Conservation (phyloP, 1,139 yeast genomes). For the Geotrichum citri-aurantii region DNA sequence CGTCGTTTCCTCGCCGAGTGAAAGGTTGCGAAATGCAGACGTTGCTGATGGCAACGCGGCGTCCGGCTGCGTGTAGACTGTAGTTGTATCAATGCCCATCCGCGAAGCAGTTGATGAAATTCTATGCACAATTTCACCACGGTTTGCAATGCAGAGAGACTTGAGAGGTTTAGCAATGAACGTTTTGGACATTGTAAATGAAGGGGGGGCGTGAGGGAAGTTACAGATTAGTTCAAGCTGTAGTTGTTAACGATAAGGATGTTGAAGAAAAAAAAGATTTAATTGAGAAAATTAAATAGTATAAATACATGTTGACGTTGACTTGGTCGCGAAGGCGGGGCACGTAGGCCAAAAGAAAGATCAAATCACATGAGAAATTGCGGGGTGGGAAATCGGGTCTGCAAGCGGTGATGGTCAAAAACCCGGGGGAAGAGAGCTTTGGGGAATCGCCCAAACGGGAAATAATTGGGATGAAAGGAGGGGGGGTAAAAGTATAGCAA, state of each 20-base stretch:
- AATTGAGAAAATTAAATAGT: not conserved
- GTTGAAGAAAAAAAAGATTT: not conserved
- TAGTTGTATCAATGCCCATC: constrained; percentile 39
- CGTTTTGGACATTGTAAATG: constrained; percentile 10
- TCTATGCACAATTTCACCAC: constrained; percentile 47
- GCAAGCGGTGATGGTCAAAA: not conserved
- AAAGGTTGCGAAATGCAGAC: constrained; percentile 35
- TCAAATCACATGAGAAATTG: not conserved
- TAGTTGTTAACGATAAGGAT: not conserved
- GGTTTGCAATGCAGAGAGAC: constrained; percentile 42
- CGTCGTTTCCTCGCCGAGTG: constrained; percentile 40
- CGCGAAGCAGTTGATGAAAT: constrained; percentile 40
- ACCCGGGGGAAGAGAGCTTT: not conserved
- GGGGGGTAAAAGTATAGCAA: not conserved
- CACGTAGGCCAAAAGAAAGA: not conserved
- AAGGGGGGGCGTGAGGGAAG: not conserved
- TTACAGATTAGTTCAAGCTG: not conserved
- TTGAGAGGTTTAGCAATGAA: constrained; percentile 28
- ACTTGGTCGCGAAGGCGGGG: not conserved
- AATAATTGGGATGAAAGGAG: not conserved
- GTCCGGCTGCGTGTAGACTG: constrained; percentile 43
- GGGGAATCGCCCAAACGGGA: not conserved
- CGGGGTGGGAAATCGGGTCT: not conserved
- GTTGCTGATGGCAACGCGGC: constrained; percentile 41
- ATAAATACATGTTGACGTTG: not conserved